Evolutionary conservation across 2,329 filamentous ascomycete genomes (phyloP), one percentile per base, ranked within the genome.

Genomic region (Pezicula carpinea): DNA sequence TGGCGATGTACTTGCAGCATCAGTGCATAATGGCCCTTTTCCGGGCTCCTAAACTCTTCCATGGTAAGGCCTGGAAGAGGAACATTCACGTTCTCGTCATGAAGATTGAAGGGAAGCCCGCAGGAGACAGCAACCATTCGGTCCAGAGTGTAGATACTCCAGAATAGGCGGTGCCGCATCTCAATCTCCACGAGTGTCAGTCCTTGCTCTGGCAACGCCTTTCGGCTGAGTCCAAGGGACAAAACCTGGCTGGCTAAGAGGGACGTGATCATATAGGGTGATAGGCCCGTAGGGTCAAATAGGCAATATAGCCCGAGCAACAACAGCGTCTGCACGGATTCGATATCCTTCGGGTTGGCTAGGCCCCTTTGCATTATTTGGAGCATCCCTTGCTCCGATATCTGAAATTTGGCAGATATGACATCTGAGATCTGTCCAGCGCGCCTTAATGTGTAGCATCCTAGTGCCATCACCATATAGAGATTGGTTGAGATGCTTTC

Each of bases 391-490:
- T 62, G 56, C 44, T 69, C 71, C 5, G 62, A 62, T 18, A 69
- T 62, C 22, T 67, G 59, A 39, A 70, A 70, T 26, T 55, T 61
- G 6, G 56, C 56, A 1, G 57, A 58, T 0, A 54, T 52, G 52
- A 64, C 64, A 14, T 59, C 54, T 2, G 68, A 63, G 1, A 70
- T 60, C 46, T 72, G 66, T 1, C 69, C 69, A 1, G 68, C 69
- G 1, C 71, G 60, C 49, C 70, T 64, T 15, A 73, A 54, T 0
- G 69, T 73, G 0, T 69, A 72, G 43, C 66, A 70, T 0, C 71
- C 70, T 32, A 74, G 72, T 19, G 71, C 70, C 67, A 73, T 71
- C 52, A 73, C 62, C 4, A 73, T 64, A 49, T 69, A 70, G 3
- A 72, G 51, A 4, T 69, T 47, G 4, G 66, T 72, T 4, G 64